A percentile compares a stretch with the other conserved stretches of the same genome.
Evolutionary conservation across 768 basidiomycete species (phyloP).

Genomic region (Postia placenta): DNA sequence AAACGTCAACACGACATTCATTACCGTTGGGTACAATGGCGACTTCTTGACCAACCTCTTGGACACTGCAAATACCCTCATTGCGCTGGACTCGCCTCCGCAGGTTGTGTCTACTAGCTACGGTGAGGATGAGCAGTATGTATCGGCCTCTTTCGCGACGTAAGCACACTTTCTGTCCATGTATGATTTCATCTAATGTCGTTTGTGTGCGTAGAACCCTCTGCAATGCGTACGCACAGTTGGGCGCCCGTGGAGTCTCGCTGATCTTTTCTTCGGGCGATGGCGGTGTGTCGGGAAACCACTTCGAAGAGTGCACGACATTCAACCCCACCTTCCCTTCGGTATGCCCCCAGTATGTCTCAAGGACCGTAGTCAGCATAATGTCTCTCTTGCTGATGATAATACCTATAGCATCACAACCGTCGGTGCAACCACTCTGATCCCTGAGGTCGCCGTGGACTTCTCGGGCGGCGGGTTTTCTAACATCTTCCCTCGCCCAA

Average conservation of each 20-base stretch:
- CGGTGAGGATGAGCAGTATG: conserved; percentile 65
- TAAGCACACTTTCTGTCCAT: conserved; percentile 47
- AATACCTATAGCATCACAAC: no score
- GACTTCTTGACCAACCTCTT: conserved; percentile 16
- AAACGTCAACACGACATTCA: conserved; percentile 25
- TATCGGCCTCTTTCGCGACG: conserved; percentile 45
- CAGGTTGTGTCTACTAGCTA: no score
- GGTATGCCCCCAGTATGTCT: conserved; percentile 26
- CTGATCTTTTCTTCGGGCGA: conserved; percentile 31
- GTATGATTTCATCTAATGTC: conserved; percentile 41
- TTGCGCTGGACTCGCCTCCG: conserved; percentile 44
- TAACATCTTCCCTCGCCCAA: conserved; percentile 31
- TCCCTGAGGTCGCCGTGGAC: conserved; percentile 26
- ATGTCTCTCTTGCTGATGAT: no score
- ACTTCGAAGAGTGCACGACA: conserved; percentile 39
- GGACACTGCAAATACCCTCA: conserved; percentile 52
- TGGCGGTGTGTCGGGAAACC: conserved; percentile 27
- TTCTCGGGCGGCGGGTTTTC: conserved; percentile 38
- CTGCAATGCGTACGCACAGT: conserved; percentile 27
- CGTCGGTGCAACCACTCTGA: conserved; percentile 53
- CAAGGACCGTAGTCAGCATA: conserved; percentile 31
- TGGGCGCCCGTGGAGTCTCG: conserved; percentile 28
- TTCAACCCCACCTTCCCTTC: conserved; percentile 31
- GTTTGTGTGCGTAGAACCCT: conserved; percentile 27
- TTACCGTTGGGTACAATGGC: conserved; percentile 24